Conservation (phyloP, 176 grass and related monocot species). For the Paspalum notatum region DNA sequence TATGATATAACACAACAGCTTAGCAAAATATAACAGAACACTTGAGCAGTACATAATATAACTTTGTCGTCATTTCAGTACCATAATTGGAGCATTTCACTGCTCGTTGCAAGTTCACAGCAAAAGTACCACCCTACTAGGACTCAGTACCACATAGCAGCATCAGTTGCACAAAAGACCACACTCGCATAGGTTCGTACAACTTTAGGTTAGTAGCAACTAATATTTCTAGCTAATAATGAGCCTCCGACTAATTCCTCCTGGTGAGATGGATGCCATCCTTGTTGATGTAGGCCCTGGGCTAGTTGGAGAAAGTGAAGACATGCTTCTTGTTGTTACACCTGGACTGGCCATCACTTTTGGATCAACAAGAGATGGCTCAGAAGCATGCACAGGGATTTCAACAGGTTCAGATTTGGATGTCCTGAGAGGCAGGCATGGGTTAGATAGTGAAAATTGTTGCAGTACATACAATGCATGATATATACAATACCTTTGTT, state of each 20-base stretch:
- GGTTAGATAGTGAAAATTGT: neutral
- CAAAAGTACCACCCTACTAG: too few relatives aligned
- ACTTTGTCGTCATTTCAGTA: too few relatives aligned
- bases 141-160: too few relatives aligned
- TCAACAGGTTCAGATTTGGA: neutral
- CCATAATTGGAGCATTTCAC: too few relatives aligned
- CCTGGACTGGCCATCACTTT: neutral
- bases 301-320: neutral
- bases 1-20: too few relatives aligned
- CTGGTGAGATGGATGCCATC: neutral
- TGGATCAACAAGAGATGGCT: neutral
- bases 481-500: neutral
- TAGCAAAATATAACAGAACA: too few relatives aligned
- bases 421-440: neutral
- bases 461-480: neutral
- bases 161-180: too few relatives aligned
- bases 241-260: neutral
- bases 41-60: too few relatives aligned
- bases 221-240: slow-evolving; percentile 2
- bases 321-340: neutral
- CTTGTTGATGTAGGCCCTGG: neutral
- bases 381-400: too few relatives aligned
- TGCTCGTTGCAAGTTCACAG: too few relatives aligned
- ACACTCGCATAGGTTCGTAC: too few relatives aligned
- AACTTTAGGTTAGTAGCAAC: too few relatives aligned